Evolutionary conservation across 2,329 filamentous ascomycete species (phyloP).

Genomic region (Drechslerella dactyloides): DNA sequence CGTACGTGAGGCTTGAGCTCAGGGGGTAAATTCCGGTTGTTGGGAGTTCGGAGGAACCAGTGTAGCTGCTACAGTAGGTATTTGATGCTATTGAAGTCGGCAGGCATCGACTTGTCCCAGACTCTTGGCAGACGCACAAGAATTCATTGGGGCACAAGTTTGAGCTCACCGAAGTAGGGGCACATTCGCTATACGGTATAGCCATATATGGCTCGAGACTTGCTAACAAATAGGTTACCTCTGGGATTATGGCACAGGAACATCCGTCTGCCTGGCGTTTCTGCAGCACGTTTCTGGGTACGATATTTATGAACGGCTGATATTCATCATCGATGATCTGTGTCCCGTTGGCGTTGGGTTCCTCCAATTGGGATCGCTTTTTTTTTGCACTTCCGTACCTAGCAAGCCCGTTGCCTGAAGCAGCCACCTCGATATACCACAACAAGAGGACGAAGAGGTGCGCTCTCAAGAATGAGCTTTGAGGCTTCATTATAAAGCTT

Average conservation of each 20-base stretch:
- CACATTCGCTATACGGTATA: conserved; percentile 20
- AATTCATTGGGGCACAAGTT: conserved; percentile 41
- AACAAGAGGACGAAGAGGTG: no score
- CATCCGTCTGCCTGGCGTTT: conserved; percentile 20
- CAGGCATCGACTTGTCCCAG: conserved; percentile 21
- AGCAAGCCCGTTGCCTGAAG: no score
- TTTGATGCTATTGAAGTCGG: conserved; percentile 20
- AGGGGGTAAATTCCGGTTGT: conserved; percentile 21
- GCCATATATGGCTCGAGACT: conserved; percentile 46
- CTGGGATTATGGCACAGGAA: no score
- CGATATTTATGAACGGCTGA: neutral
- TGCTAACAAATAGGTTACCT: no score
- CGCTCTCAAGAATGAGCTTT: no score
- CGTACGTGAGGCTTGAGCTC: conserved; percentile 19
- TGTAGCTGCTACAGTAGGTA: conserved; percentile 17
- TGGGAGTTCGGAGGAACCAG: neutral
- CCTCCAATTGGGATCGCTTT: neutral
- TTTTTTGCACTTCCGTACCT: neutral
- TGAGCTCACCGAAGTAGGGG: neutral
- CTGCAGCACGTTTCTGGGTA: conserved; percentile 1
- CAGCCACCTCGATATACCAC: no score
- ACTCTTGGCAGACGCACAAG: conserved; percentile 26
- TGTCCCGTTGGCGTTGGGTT: no score
- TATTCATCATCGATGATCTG: no score
- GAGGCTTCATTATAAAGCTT: no score